Base-by-base conservation (phyloP, 192 early-diverging fungal species). In the Entomortierella beljakovae region DNA sequence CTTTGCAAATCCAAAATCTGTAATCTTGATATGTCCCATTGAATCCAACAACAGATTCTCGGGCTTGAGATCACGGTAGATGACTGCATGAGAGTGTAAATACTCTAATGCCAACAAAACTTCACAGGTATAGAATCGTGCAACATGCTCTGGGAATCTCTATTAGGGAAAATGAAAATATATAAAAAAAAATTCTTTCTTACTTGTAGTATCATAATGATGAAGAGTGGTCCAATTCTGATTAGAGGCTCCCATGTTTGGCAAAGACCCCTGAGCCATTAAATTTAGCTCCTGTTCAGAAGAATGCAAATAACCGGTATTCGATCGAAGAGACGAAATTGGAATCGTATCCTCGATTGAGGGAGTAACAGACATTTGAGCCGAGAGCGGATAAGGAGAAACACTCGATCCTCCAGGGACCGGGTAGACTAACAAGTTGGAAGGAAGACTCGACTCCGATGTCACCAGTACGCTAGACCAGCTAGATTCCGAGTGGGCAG, bases 61-160 rank as follows among this genome's bases (percentile, higher is more conserved):
- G 11, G 95, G 95, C 80, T 97, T 97, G 58, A 95, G 85, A 82
- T 97, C 95, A 43, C 95, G 90, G 86, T 95, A 97, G 64, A 97
- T 93, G 50, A 97, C 94, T 70, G 92, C 91, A 40, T 90, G 88
- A n/a, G 71, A 75, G 66, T 97, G 95, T 51, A 97, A 83, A 71
- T 96, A 94, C 82, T 97, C 95, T 40, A 97, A 92, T 6, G 94
- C 94, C 48, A 95, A 80, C 15, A 95, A 82, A 10, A 97, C 94
- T 74, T 97, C 94, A 52, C 91, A 93, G 35, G 94, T 92, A 70
- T 97, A 97, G 81, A 96, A 96, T 66, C 90, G 87, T 51, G 95
- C 95, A 29, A 95, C 92, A 31, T 92, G 89, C 68, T 94, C 91
- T 11, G 94, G 92, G 81, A 97, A 97, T 4, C 93, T 86, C 89